Evolutionary conservation across 257 asterid species (phyloP).

Genomic region (Nicotiana undulata): DNA sequence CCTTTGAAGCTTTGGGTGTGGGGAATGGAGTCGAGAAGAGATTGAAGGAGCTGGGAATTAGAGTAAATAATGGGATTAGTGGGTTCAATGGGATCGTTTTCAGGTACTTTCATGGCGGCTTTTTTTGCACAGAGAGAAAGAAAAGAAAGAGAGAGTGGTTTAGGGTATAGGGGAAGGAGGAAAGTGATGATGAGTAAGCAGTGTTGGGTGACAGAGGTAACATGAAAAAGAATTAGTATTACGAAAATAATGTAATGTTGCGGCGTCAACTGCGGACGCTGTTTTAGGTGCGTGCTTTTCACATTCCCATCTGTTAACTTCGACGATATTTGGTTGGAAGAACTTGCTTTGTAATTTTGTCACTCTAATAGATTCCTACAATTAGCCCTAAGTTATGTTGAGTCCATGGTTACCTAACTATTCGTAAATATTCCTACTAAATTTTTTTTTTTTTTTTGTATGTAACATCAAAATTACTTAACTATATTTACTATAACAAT

Average conservation of each 20-base stretch:
- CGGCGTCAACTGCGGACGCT: conserved; percentile 9
- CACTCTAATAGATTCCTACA: no score
- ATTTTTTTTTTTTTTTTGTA: no score
- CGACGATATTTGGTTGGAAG: neutral
- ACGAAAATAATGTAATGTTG: neutral
- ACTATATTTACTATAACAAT: no score
- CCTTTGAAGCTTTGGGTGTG: conserved; percentile 53
- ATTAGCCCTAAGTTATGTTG: no score
- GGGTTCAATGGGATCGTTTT: conserved; percentile 20
- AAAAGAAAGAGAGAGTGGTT: neutral
- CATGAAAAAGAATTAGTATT: neutral
- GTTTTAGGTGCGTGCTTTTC: conserved; percentile 8
- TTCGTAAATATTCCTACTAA: no score
- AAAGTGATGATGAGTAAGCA: neutral
- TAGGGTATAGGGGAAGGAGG: neutral
- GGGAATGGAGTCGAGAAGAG: conserved; percentile 43
- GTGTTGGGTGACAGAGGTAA: neutral
- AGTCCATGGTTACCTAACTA: no score
- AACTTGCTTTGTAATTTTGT: neutral
- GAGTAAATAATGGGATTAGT: conserved; percentile 3
- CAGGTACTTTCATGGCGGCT: conserved; percentile 48
- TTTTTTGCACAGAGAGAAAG: neutral
- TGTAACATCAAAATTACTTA: no score
- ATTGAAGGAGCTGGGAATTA: conserved; percentile 23
- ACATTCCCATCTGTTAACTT: neutral